Percentiles rank a stretch among this genome's conserved stretches.
Conservation (phyloP, 768 basidiomycete genomes). For the Nidula microcarpa region DNA sequence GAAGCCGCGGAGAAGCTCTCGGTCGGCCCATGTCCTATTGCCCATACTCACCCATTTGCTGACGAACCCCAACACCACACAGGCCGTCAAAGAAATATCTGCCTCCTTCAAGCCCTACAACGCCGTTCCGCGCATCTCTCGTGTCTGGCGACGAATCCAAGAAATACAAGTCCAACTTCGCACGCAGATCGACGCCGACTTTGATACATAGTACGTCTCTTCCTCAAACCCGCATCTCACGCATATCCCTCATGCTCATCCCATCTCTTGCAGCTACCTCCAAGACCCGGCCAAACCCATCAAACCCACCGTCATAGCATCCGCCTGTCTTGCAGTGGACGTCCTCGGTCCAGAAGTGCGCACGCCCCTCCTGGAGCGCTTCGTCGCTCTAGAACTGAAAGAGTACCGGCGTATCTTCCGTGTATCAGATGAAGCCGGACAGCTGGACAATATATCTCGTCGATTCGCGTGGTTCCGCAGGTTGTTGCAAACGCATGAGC, state of each 20-base stretch:
- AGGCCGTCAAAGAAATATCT: slow-evolving; percentile 90
- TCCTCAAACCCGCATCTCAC: background rate
- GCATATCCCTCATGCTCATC: background rate
- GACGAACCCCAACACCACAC: background rate
- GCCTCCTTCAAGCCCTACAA: slow-evolving; percentile 76
- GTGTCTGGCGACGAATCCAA: slow-evolving; percentile 76
- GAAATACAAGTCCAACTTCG: slow-evolving; percentile 83
- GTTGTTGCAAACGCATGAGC: slow-evolving; percentile 79
- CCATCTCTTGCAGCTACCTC: slow-evolving; percentile 54
- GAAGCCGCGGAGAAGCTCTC: slow-evolving; percentile 83
- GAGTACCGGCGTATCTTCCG: slow-evolving; percentile 97
- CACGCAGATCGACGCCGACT: slow-evolving; percentile 80
- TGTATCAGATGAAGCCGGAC: slow-evolving; percentile 90
- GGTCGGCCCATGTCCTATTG: slow-evolving; percentile 30
- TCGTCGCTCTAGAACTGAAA: slow-evolving; percentile 85
- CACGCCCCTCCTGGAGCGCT: slow-evolving; percentile 79
- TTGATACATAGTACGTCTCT: slow-evolving; percentile 81
- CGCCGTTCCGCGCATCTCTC: slow-evolving; percentile 71
- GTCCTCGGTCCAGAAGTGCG: slow-evolving; percentile 85
- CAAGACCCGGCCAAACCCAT: slow-evolving; percentile 71
- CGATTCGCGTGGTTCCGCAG: slow-evolving; percentile 96
- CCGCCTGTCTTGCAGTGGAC: slow-evolving; percentile 88
- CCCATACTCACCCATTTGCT: background rate
- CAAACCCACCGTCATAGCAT: slow-evolving; percentile 62
- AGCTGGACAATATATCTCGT: slow-evolving; percentile 90